Evolutionary conservation across 495 filamentous ascomycete genomes (phyloP), one percentile per base, ranked within the genome.

Genomic region (Penicillium psychrofluorescens): DNA sequence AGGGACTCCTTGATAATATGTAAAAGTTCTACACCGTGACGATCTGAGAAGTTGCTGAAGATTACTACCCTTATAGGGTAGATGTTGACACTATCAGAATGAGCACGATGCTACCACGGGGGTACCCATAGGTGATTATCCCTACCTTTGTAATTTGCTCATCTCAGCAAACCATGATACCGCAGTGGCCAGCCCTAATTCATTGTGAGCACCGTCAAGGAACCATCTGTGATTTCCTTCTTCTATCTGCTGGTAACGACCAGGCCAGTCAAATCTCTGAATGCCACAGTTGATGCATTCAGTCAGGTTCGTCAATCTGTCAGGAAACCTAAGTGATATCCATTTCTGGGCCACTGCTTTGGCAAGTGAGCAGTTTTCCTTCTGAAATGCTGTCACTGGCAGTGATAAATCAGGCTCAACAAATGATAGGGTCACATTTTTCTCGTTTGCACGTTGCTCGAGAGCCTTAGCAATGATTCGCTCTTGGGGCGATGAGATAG

Each of bases 401-500:
- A 33, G n/a, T n/a, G 31, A 33, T n/a, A 4, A 16, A 16, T 16
- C 15, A 16, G 15, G 15, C n/a, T 33, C 31, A n/a, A n/a, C 31
- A n/a, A 33, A 33, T n/a, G 8, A n/a, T 2, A 33, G 31, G 1
- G n/a, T 9, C 31, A n/a, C 31, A 9, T n/a, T n/a, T 33, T 33
- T 33, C n/a, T 33, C 31, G 8, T 33, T 33, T 33, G 31, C 8
- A 9, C 31, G 31, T 2, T n/a, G 31, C 31, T 33, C 31, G 6
- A 33, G 8, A 9, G 2, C 31, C 9, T 33, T 2, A 9, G 8
- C 31, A 33, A n/a, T n/a, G 31, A 9, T n/a, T 33, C 2, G 31
- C 8, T 33, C 31, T n/a, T 33, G 31, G 9, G 31, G 31, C 8
- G 82, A 74, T 0, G 80, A 85, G 41, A 88, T 86, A 8, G 80